Conservation (phyloP, 1,284 basidiomycete genomes). For the Marasmius fiardii region DNA sequence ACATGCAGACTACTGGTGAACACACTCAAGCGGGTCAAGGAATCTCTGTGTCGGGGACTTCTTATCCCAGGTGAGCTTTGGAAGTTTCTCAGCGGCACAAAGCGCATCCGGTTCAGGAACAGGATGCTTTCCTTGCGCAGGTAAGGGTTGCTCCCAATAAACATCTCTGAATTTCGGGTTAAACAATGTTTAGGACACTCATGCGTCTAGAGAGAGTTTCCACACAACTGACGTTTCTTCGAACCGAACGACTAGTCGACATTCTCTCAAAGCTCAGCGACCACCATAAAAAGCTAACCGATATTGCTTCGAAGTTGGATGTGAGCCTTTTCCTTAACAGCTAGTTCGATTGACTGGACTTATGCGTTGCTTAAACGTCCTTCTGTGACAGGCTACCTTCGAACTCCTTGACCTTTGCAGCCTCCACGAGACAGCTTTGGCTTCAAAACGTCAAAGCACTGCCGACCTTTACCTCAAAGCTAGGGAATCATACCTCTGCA, state of each 20-base stretch:
- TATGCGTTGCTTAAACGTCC: background rate
- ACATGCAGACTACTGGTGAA: background rate
- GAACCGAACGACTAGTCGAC: background rate
- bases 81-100: background rate
- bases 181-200: background rate
- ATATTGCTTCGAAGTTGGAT: conserved; percentile 1
- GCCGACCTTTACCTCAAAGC: background rate
- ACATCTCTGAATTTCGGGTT: background rate
- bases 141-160: background rate
- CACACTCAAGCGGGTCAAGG: background rate
- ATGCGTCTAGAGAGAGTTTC: background rate
- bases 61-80: background rate
- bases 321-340: background rate
- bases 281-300: conserved; percentile 1
- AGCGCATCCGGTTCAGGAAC: conserved; percentile 1
- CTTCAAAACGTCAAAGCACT: background rate
- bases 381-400: background rate
- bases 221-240: background rate
- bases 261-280: background rate
- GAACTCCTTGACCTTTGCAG: background rate
- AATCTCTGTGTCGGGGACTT: background rate
- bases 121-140: background rate
- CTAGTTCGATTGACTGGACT: background rate
- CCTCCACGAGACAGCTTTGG: background rate
- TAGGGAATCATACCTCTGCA: background rate